Conservation (phyloP, 176 grass and related monocot species). For the Cocos nucifera region DNA sequence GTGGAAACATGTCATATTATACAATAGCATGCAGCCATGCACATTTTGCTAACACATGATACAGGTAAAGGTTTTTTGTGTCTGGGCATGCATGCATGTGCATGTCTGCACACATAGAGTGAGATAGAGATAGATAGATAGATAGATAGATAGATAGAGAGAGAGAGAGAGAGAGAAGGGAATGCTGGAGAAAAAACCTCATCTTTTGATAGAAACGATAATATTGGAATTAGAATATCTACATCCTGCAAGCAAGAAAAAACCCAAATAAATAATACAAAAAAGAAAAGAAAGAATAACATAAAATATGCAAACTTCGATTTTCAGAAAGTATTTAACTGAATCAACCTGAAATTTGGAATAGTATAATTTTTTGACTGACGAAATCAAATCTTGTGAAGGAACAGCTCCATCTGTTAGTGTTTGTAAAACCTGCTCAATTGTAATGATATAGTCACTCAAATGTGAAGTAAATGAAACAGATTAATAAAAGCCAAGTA, state of each 20-base stretch:
- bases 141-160: no score
- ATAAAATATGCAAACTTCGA: background rate
- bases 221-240: conserved; percentile 70
- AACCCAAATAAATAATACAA: conserved; percentile 3
- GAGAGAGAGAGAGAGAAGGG: background rate
- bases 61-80: no score
- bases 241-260: conserved; percentile 50
- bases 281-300: background rate
- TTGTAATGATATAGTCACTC: conserved; percentile 18
- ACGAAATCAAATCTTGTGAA: conserved; percentile 71
- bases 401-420: conserved; percentile 61
- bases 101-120: background rate
- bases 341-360: conserved; percentile 68
- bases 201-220: conserved; percentile 77
- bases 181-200: conserved; percentile 34
- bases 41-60: no score
- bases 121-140: no score
- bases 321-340: background rate
- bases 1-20: no score
- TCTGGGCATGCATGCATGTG: background rate
- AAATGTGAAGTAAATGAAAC: conserved; percentile 7
- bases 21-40: no score
- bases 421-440: conserved; percentile 71
- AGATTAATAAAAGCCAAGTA: no score
- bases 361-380: conserved; percentile 65